Evolutionary conservation across 2,329 filamentous ascomycete species (phyloP), one percentile per base, ranked within the genome.

Genomic region (Pseudocercospora eumusae): DNA sequence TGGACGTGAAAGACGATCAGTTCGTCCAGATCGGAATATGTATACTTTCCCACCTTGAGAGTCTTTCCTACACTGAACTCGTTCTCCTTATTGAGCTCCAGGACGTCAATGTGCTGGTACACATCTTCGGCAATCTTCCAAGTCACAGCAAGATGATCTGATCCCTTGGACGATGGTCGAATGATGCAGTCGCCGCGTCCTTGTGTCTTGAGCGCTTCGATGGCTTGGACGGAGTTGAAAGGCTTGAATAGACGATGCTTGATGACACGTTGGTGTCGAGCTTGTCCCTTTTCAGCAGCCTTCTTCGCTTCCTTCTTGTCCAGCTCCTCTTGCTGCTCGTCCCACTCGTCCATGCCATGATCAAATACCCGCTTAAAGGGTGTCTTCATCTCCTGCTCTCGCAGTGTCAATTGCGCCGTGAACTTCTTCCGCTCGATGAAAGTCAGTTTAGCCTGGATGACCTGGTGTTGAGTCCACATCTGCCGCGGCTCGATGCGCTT

Each of bases 41-140:
- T 93, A 78, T 92, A 93, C 75, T 93, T 93, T 69, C 91, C 90
- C 58, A 99, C 91, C 66, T 91, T 90, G 58, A 99, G 83, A 45
- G 89, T 88, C 70, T 88, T 89, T 65, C 95, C 95, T 3, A 98
- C 89, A 0, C 92, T 93, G 75, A 97, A 98, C 75, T 98, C 93
- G 65, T 92, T 98, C 66, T 96, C 92, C 78, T 99, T 99, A 76
- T 96, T 91, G 73, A 99, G 83, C 78, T 99, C 95, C 42, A 99
- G 84, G 33, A 99, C 93, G 76, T 99, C 95, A 66, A 99, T 91
- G 76, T 99, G 95, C 78, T 99, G 93, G 76, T 93, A 99, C n/a
- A 98, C 88, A 63, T 90, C 89, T 75, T 98, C 92, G 1, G 92
- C 89, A 13, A 99, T 93, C 81, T 99, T 99, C 95, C 95, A 99